Evolutionary conservation across 768 basidiomycete species (phyloP), one percentile per base, ranked within the genome.

Genomic region (Rhizopogon rudus): DNA sequence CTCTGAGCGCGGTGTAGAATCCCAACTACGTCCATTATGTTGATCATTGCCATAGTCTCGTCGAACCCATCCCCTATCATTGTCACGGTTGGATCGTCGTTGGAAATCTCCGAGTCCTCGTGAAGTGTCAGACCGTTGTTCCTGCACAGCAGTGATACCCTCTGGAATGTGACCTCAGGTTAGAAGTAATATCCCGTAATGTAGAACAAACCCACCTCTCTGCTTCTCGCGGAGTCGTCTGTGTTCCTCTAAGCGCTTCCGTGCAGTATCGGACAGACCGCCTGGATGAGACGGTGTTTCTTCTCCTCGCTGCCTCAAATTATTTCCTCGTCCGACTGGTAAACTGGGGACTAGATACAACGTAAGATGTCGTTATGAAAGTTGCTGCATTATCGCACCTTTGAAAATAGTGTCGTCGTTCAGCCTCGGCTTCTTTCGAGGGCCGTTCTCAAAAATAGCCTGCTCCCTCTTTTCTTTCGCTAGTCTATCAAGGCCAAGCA

Each of bases 201-300:
- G 55, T 31, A 28, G 8, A 7, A 53, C 40, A 57, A 5, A 33
- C 44, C 20, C 52, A 85, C 90, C 88, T 73, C 78, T 73, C 63
- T 86, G 85, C 63, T 80, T 84, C 31, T 93, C 90, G 56, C 81
- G 75, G 55, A 79, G 81, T 57, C 77, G 78, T 55, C 89, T 78
- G 63, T 92, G 73, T 59, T 95, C 94, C 54, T 94, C 93, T 29
- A 98, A 71, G 56, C 81, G 73, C 59, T 79, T 76, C 17, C 86
- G 76, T 13, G 86, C 93, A 1, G 75, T 73, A 28, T 91, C 88
- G 1, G 92, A 90, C 17, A 99, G 73, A 14, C 96, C 96, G 39
- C 91, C 89, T 3, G 91, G 87, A 66, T 95, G 91, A 17, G 95
- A 96, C 0, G 96, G 96, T 0, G 96, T 98, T 61, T 97, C 96